Evolutionary conservation across 1,284 basidiomycete species (phyloP).

Genomic region (Pseudozyma tsukubaensis): DNA sequence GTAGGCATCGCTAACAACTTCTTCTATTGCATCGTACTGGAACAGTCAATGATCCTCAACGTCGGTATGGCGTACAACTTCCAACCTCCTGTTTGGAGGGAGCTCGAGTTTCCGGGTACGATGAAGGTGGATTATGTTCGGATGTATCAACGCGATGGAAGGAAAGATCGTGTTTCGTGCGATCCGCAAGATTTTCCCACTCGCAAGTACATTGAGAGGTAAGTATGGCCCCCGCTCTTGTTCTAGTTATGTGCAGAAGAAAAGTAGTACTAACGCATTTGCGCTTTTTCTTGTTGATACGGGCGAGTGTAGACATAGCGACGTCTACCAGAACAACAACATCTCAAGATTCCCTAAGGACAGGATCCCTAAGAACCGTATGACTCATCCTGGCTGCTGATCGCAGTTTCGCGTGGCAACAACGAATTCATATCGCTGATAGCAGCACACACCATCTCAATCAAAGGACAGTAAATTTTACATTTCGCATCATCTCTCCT

Average conservation of each 20-base stretch:
- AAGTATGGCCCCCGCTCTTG: not conserved
- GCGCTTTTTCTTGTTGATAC: not conserved
- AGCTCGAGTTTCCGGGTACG: constrained; percentile 35
- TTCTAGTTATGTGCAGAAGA: no score
- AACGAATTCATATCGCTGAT: no score
- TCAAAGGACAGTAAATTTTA: not conserved
- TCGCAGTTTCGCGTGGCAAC: no score
- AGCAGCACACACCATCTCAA: not conserved
- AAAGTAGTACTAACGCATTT: no score
- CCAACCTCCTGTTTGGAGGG: constrained; percentile 45
- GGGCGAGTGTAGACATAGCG: constrained; percentile 10
- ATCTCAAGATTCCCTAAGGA: constrained; percentile 55
- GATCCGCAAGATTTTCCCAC: constrained; percentile 59
- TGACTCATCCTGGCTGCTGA: constrained; percentile 22
- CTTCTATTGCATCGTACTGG: no score
- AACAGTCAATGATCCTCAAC: constrained; percentile 43
- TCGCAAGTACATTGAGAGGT: constrained; percentile 54
- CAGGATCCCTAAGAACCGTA: constrained; percentile 44
- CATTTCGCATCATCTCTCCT: no score
- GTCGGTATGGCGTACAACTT: constrained; percentile 59
- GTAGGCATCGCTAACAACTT: no score
- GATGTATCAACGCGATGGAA: constrained; percentile 55
- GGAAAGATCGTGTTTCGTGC: constrained; percentile 32
- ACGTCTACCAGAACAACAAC: constrained; percentile 63
- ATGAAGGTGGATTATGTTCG: constrained; percentile 53